Conservation (phyloP, 2,329 filamentous ascomycete genomes). For the Colletotrichum orchidophilum region DNA sequence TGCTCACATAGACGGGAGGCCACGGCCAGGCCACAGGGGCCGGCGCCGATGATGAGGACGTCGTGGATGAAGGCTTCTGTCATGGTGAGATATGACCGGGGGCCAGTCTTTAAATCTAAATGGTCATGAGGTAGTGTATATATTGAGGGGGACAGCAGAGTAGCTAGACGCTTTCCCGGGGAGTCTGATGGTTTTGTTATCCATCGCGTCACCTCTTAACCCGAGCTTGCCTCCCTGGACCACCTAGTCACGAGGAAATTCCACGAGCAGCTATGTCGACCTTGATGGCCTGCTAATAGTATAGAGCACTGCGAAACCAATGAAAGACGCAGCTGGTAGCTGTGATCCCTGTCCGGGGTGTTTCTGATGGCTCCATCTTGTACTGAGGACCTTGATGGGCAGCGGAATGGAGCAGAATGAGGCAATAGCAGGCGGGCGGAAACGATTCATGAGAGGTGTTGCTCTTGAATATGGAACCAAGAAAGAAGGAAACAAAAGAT, state of each 20-base stretch:
- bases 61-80: conserved; percentile 58
- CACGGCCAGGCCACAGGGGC: conserved; percentile 78
- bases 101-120: no score
- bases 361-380: conserved; percentile 11
- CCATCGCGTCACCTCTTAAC: background rate
- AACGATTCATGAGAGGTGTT: background rate
- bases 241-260: background rate
- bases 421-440: background rate
- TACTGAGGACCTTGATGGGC: conserved; percentile 29
- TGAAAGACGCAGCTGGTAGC: background rate
- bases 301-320: background rate
- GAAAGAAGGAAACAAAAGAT: background rate
- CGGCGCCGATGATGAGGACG: conserved; percentile 78
- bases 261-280: conserved; percentile 4
- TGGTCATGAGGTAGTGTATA: no score
- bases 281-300: conserved; percentile 31
- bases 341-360: conserved; percentile 26
- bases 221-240: background rate
- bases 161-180: background rate
- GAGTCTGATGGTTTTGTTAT: conserved; percentile 8
- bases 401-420: conserved; percentile 9
- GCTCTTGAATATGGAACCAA: no score
- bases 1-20: conserved; percentile 77
- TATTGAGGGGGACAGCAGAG: background rate
- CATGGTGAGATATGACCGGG: background rate